Conservation (phyloP, 345 rosid species). For the Syzygium aqueum region DNA sequence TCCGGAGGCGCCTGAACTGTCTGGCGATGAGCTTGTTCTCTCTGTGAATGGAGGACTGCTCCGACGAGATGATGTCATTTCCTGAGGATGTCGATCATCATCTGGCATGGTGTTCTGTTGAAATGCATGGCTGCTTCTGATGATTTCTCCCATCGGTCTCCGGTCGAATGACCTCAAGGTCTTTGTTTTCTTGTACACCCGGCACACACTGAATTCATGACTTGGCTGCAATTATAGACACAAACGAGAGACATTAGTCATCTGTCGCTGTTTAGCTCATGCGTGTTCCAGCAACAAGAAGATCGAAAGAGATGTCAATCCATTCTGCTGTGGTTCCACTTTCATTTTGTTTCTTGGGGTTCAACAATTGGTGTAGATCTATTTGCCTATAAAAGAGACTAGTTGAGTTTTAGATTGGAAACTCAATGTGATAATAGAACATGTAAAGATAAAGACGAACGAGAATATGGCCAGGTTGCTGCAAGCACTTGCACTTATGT, state of each 20-base stretch:
- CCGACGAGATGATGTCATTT: neutral
- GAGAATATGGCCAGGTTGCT: neutral
- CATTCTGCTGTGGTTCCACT: neutral
- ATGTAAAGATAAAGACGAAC: neutral
- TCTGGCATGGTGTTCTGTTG: neutral
- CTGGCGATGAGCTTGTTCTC: conserved; percentile 1
- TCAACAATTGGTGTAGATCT: neutral
- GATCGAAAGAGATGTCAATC: neutral
- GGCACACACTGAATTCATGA: conserved; percentile 40
- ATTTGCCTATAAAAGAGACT: neutral
- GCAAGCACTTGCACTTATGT: neutral
- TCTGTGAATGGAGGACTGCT: neutral
- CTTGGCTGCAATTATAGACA: conserved; percentile 12
- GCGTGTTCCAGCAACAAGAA: neutral
- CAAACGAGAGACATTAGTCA: neutral
- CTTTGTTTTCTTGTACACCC: conserved; percentile 33
- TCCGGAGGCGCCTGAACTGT: conserved; percentile 4
- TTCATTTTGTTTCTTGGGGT: neutral
- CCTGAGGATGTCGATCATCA: neutral
- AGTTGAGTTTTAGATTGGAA: neutral
- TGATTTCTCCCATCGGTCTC: conserved; percentile 17
- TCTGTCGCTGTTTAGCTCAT: neutral
- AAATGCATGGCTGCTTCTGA: neutral
- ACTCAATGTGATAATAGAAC: neutral
- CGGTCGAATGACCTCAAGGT: conserved; percentile 30